Base-by-base conservation (phyloP, 2,329 filamentous ascomycete species). In the Boeremia lycopersici region DNA sequence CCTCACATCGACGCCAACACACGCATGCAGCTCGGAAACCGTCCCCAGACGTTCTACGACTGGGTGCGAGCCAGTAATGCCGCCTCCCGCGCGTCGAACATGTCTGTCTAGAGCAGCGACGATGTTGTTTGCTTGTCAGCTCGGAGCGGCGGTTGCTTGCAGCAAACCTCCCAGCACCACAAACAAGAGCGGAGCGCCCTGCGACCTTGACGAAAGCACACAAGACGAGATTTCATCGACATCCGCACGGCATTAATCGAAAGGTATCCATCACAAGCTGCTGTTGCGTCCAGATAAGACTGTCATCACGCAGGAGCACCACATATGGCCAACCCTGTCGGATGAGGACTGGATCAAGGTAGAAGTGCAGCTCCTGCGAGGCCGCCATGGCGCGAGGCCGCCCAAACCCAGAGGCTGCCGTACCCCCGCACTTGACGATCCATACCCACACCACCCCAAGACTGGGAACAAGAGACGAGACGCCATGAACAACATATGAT, bases 271-370 rank as follows among this genome's bases (percentile, higher is more conserved):
- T 23, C 3, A 23, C 19, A 99, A 99, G 80, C 84, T 99, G 51
- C 86, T 99, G n/a, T 81, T 99, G 36, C 88, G 95, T 45, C 95
- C 96, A 0, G 95, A 99, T 80, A 98, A 97, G 86, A 96, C 89
- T 1, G 92, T 99, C 61, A 96, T 99, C 69, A 99, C 95, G 0
- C 92, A 98, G 67, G 93, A 98, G 71, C 95, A 99, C 78, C 95
- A 99, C 75, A 99, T 99, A 73, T 99, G 95, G 95, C 95, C 95
- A 1, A 88, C 91, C 0, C 80, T 99, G 51, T 88, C 90, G 0
- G 95, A 99, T 62, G 95, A 99, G 67, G 93, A 96, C 60, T 99
- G 95, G 95, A 95, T 99, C 78, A 97, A 97, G 85, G 91, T 99
- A n/a, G 95, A 99, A 82, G 92, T 92, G 40, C 91, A 96, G 72